Base-by-base conservation (phyloP, 257 asterid genomes). In the Penstemon davidsonii region DNA sequence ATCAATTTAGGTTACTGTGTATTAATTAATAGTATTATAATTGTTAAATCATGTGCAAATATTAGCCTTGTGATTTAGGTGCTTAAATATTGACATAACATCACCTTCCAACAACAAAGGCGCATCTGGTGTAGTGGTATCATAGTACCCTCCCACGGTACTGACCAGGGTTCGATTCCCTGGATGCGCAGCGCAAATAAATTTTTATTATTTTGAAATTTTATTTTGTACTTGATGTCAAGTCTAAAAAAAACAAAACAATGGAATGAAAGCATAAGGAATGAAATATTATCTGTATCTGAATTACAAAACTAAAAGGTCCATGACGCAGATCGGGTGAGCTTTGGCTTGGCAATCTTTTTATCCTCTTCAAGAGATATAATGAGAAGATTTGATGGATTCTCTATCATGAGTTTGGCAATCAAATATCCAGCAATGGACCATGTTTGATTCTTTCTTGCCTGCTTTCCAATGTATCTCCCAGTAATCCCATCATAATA, bases 131-230 rank as follows among this genome's bases (percentile, higher is more conserved):
- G 99, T 94, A 91, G 99, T 94, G 99, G 96, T 87, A 94, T 91
- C 99, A 94, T 91, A 88, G 99, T 91, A 91, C 97, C 97, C 96
- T 91, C 96, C 97, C 96, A 94, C 97, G 97, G 97, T 91, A 91
- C 93, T 86, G 95, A 94, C 99, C 93, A 76, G 99, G 96, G 96
- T 94, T 88, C 99, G 96, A 88, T 91, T 91, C 96, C 97, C 96
- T 78, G 93, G 96, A 88, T 91, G 96, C 96, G 96, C 96, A 92
- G 2, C 96, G 96, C 96, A 92, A 1, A 2, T 25, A 25, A 25
- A 1, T 25, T 1, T 25, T 25, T 25, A 25, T 0, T 25, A 1
- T 25, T 25, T 25, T 25, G 33, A 25, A 25, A 25, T 25, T 1
- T 25, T 25, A 25, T 25, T 25, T 25, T 25, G 2, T 25, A 25